Evolutionary conservation across 148 eudicot genomes (phyloP).

Genomic region (Fagopyrum homotropicum): DNA sequence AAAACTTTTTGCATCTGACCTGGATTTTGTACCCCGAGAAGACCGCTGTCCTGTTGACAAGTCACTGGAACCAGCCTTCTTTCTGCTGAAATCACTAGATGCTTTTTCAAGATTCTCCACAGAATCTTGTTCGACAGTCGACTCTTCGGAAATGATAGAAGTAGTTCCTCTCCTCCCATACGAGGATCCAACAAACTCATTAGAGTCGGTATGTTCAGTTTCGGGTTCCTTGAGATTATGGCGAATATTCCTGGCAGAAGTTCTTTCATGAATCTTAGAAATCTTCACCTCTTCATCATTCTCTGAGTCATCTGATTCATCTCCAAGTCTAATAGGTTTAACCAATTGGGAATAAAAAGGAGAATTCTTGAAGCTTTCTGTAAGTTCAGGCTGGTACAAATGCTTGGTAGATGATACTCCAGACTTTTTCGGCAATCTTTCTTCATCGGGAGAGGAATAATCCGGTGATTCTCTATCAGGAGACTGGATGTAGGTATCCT

Average conservation of each 20-base stretch:
- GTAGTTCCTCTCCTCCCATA: conserved; percentile 15
- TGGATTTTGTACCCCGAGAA: conserved; percentile 9
- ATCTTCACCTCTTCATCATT: conserved; percentile 39
- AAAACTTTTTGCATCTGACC: conserved; percentile 21
- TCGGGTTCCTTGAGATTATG: conserved; percentile 17
- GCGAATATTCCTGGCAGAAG: conserved; percentile 16
- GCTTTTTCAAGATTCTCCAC: conserved; percentile 19
- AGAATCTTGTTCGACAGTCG: conserved; percentile 6
- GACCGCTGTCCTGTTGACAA: conserved; percentile 16
- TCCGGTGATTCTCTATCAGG: conserved; percentile 27
- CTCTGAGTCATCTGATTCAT: conserved; percentile 63
- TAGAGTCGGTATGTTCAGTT: conserved; percentile 12
- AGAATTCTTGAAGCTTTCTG: conserved; percentile 39
- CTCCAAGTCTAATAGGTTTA: conserved; percentile 36
- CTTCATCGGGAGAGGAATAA: conserved; percentile 22
- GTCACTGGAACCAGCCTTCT: conserved; percentile 18
- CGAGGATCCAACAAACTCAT: conserved; percentile 13
- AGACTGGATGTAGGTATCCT: conserved; percentile 29
- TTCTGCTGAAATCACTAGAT: conserved; percentile 14
- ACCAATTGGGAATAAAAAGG: conserved; percentile 28
- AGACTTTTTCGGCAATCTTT: background rate
- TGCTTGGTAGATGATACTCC: conserved; percentile 8
- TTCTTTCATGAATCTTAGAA: conserved; percentile 16
- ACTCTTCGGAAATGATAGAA: conserved; percentile 22
- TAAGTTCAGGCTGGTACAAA: conserved; percentile 25